These are phyloP conservation scores for Drosera spatulata DNA, from an alignment of 179 eudicot species.

Conservation along the genomic window DNA sequence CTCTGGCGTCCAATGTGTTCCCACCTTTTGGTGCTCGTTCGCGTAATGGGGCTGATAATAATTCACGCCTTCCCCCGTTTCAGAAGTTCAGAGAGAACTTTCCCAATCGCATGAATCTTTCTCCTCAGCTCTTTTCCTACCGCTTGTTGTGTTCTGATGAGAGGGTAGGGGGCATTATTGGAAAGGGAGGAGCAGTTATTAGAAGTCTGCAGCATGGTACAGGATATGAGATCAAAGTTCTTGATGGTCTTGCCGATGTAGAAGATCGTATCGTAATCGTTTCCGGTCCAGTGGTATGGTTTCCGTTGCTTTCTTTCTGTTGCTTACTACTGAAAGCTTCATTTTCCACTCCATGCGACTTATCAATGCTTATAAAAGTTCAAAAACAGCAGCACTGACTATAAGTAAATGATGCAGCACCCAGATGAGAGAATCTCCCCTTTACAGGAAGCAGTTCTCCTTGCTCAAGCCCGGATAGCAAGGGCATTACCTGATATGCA, in stretches of 20 bases:
- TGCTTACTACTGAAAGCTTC: background rate
- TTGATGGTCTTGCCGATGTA: constrained; percentile 43
- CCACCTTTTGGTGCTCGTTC: constrained; percentile 34
- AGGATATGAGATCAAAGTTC: constrained; percentile 83
- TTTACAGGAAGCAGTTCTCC: constrained; percentile 85
- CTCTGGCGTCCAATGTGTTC: constrained; percentile 18
- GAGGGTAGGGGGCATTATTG: constrained; percentile 83
- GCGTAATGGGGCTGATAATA: constrained; percentile 30
- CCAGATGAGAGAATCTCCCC: constrained; percentile 83
- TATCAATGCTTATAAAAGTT: background rate
- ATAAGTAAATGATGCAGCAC: constrained; percentile 41
- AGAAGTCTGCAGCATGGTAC: constrained; percentile 71
- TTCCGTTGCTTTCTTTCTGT: constrained; percentile 6
- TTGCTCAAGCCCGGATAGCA: constrained; percentile 57
- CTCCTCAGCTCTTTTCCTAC: constrained; percentile 45
- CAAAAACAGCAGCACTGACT: background rate
- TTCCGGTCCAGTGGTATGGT: constrained; percentile 83
- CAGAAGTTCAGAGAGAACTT: constrained; percentile 32
- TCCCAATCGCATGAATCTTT: constrained; percentile 35
- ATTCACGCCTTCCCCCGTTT: constrained; percentile 16
- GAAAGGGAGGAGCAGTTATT: constrained; percentile 80
- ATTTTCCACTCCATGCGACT: background rate
- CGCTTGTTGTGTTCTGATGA: constrained; percentile 70
- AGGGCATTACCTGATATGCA: constrained; percentile 59
- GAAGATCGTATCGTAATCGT: constrained; percentile 75